Percentiles rank a stretch among this genome's conserved stretches.
phyloP scores from a whole-genome alignment of 495 filamentous ascomycete genomes.

The Bacidia gigantensis region DNA sequence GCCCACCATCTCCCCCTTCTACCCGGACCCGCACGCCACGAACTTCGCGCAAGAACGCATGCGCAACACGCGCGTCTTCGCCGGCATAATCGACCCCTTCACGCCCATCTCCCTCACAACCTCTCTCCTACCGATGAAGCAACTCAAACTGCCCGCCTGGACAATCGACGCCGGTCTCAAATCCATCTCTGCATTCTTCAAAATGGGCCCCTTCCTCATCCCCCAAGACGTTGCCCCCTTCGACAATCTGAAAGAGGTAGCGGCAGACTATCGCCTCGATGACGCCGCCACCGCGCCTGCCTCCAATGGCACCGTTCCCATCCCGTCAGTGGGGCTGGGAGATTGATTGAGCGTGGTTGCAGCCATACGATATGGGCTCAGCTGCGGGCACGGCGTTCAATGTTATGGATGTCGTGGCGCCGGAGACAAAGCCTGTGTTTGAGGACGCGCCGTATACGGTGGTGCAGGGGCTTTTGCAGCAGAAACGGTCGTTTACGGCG shows the following conservation, averaged over 20 bases:
- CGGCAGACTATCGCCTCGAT: background rate
- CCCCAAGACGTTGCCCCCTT: background rate
- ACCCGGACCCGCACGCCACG: background rate
- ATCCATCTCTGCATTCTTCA: background rate
- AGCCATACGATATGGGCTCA: background rate
- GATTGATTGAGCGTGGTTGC: background rate
- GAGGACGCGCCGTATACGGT: background rate
- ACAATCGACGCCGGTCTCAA: background rate
- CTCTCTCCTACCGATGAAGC: background rate
- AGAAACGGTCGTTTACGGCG: background rate
- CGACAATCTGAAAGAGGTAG: background rate
- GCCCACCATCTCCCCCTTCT: background rate
- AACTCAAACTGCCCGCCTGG: background rate
- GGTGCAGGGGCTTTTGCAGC: background rate
- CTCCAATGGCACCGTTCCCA: background rate
- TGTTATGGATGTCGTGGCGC: background rate
- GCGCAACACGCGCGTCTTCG: background rate
- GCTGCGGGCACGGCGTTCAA: background rate
- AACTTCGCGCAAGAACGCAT: background rate
- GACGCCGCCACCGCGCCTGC: background rate
- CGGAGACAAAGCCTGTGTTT: background rate
- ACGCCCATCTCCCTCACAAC: background rate
- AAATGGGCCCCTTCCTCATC: background rate
- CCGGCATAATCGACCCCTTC: background rate
- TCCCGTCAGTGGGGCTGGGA: background rate